A percentile compares a stretch with the other conserved stretches of the same genome.
phyloP scores from a whole-genome alignment of 1,139 yeast species.

The Lodderomyces pseudojiufengensis region DNA sequence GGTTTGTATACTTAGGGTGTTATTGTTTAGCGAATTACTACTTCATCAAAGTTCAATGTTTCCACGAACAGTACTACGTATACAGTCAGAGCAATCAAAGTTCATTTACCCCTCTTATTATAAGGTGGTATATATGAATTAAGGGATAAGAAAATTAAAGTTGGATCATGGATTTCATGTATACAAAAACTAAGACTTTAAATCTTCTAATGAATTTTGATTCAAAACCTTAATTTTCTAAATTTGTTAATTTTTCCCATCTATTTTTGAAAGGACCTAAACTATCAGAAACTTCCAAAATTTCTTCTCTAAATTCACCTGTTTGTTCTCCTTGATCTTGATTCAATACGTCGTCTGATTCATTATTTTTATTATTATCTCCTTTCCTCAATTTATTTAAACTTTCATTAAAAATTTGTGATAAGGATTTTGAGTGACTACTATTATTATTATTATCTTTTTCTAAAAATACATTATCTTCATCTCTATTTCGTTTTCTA shows the following conservation, averaged over 20 bases:
- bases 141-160: too few species aligned
- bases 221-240: neutral
- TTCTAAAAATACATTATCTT: constrained; percentile 35
- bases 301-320: constrained; percentile 5
- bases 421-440: constrained; percentile 25
- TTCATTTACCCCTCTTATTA: too few species aligned
- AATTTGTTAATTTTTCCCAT: constrained; percentile 9
- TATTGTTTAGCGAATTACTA: too few species aligned
- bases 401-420: constrained; percentile 31
- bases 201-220: neutral
- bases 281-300: constrained; percentile 10
- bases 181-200: neutral
- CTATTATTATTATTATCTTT: constrained; percentile 7
- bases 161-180: too few species aligned
- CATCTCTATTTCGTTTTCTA: constrained; percentile 14
- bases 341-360: neutral
- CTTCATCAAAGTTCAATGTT: too few species aligned
- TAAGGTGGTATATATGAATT: too few species aligned
- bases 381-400: constrained; percentile 6
- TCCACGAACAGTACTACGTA: too few species aligned
- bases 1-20: too few species aligned
- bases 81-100: too few species aligned
- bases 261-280: constrained; percentile 14
- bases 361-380: neutral
- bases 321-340: neutral